These are phyloP conservation scores for Sugiyamaella grinbergsii DNA, from an alignment of 1,139 yeast species.

Conservation along the genomic window DNA sequence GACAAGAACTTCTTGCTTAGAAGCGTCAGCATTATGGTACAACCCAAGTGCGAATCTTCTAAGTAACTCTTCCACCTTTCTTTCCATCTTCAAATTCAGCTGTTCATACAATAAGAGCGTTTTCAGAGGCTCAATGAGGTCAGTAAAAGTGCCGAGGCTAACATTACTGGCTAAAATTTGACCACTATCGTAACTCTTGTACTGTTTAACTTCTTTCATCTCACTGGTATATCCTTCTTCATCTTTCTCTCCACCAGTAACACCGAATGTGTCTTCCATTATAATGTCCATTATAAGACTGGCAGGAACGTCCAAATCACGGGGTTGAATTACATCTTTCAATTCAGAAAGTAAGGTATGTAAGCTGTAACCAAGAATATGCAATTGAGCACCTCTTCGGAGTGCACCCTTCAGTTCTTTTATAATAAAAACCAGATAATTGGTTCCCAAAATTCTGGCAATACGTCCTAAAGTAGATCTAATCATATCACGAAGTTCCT, in stretches of 20 bases:
- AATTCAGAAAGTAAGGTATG: constrained; percentile 69
- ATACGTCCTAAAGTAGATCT: constrained; percentile 75
- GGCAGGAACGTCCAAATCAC: constrained; percentile 75
- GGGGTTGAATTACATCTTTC: constrained; percentile 53
- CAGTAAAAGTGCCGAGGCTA: constrained; percentile 59
- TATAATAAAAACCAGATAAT: constrained; percentile 70
- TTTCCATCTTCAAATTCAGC: constrained; percentile 66
- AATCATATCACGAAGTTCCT: constrained; percentile 84
- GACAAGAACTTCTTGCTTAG: constrained; percentile 62
- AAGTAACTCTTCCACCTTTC: constrained; percentile 75
- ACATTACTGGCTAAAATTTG: constrained; percentile 73
- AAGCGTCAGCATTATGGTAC: constrained; percentile 61
- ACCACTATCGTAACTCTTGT: constrained; percentile 85
- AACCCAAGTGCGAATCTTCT: constrained; percentile 78
- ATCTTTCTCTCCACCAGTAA: constrained; percentile 92
- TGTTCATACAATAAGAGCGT: constrained; percentile 61
- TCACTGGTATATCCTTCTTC: constrained; percentile 86
- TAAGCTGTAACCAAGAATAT: constrained; percentile 85
- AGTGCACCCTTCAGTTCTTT: constrained; percentile 78
- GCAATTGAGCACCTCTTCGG: constrained; percentile 89
- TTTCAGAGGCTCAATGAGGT: constrained; percentile 69
- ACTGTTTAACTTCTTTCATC: constrained; percentile 88
- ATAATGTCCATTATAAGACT: constrained; percentile 64
- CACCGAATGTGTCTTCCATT: constrained; percentile 93
- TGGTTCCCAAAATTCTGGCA: constrained; percentile 65